These are phyloP conservation scores for Arthrobotrys iridis DNA, from an alignment of 2,329 filamentous ascomycete genomes.

Conservation along the genomic window DNA sequence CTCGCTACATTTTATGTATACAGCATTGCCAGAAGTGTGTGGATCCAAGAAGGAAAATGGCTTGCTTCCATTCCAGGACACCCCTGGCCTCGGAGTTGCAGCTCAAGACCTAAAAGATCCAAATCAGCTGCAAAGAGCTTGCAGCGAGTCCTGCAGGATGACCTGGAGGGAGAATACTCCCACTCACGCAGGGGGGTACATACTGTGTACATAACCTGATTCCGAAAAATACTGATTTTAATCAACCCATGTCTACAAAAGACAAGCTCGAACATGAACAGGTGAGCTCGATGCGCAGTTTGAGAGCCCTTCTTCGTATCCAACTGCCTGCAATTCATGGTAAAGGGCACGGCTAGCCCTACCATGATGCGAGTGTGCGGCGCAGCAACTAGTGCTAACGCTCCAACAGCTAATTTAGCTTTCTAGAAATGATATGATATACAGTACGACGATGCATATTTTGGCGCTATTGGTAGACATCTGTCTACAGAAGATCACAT, in stretches of 20 bases:
- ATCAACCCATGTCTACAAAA: conserved; percentile 26
- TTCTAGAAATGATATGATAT: conserved; percentile 34
- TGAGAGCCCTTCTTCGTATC: conserved; percentile 42
- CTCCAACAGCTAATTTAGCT: conserved; percentile 13
- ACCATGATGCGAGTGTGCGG: conserved; percentile 45
- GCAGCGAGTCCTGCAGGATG: conserved; percentile 50
- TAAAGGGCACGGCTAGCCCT: conserved; percentile 43
- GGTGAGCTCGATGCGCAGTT: conserved; percentile 51
- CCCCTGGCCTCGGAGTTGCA: conserved; percentile 32
- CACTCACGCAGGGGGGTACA: conserved; percentile 29
- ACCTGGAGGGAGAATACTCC: conserved; percentile 34
- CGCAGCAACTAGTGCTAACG: conserved; percentile 37
- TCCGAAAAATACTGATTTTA: conserved; percentile 27
- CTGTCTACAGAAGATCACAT: conserved; percentile 1
- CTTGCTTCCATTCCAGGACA: conserved; percentile 12
- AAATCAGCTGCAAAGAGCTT: conserved; percentile 16
- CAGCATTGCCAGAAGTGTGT: background rate
- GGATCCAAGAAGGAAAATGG: conserved; percentile 16
- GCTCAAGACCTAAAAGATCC: conserved; percentile 16
- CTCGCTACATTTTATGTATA: conserved; percentile 30
- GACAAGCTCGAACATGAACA: conserved; percentile 19
- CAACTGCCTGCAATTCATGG: conserved; percentile 37
- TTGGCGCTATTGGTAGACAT: background rate
- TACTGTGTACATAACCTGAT: background rate
- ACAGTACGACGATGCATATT: background rate